Evolutionary conservation across 2,329 filamentous ascomycete species (phyloP).

Genomic region (Dothideomycetes sp.): DNA sequence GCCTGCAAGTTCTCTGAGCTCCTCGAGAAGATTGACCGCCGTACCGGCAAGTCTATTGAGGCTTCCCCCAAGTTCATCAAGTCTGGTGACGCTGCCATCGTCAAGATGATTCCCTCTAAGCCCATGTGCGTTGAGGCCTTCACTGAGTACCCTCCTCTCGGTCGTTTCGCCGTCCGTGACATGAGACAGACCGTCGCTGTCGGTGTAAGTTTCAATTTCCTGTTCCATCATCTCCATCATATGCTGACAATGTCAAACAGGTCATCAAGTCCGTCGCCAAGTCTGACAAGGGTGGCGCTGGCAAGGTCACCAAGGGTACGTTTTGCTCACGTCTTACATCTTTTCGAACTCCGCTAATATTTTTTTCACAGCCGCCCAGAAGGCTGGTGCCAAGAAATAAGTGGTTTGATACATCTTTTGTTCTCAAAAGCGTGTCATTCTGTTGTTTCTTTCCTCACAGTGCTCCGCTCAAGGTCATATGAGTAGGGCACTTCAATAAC

Average conservation of each 20-base stretch:
- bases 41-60: conserved; percentile 97
- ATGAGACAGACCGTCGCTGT: conserved; percentile 87
- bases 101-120: conserved; percentile 99
- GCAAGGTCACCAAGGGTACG: conserved; percentile 43
- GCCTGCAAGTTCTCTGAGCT: conserved; percentile 99
- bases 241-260: conserved; percentile 15
- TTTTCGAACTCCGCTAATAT: not conserved
- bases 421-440: conserved; percentile 3
- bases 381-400: conserved; percentile 31
- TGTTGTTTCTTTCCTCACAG: conserved; percentile 6
- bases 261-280: conserved; percentile 31
- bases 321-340: not conserved
- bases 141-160: conserved; percentile 98
- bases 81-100: conserved; percentile 99
- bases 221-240: too few relatives aligned
- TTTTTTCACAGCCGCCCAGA: conserved; percentile 21
- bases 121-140: conserved; percentile 99
- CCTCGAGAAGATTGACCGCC: conserved; percentile 99
- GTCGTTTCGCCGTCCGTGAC: conserved; percentile 99
- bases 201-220: conserved; percentile 58
- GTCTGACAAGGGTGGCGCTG: conserved; percentile 38
- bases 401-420: conserved; percentile 10
- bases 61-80: conserved; percentile 98
- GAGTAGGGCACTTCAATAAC: conserved; percentile 8
- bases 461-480: conserved; percentile 12